A percentile compares a stretch with the other conserved stretches of the same genome.
These are phyloP conservation scores for Elsinoe necatrix DNA, from an alignment of 2,329 filamentous ascomycete genomes.

Conservation along the genomic window DNA sequence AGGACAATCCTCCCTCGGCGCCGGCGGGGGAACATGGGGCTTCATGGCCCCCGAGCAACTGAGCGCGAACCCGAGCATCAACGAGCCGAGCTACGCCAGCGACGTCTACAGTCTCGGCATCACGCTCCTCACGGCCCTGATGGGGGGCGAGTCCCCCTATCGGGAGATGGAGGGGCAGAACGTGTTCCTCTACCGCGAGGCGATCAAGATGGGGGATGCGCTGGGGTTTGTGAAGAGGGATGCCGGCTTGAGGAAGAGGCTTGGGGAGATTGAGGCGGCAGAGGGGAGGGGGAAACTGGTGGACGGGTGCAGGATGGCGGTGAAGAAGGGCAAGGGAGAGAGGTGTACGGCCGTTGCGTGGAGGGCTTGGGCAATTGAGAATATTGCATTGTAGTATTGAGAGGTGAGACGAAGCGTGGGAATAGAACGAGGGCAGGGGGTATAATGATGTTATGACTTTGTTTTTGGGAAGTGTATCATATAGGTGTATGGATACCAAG, in stretches of 20 bases:
- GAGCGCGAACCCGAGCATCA: slow-evolving; percentile 23
- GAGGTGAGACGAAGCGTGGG: slow-evolving; percentile 23
- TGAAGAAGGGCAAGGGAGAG: slow-evolving; percentile 30
- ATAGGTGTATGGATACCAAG: background rate
- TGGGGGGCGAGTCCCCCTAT: slow-evolving; percentile 35
- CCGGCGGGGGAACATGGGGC: slow-evolving; percentile 41
- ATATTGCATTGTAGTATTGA: background rate
- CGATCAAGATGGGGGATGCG: slow-evolving; percentile 37
- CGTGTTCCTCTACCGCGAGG: slow-evolving; percentile 36
- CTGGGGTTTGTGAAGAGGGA: slow-evolving; percentile 34
- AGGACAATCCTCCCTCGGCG: slow-evolving; percentile 5
- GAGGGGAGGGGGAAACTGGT: slow-evolving; percentile 24
- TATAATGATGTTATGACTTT: slow-evolving; percentile 12
- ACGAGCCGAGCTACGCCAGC: slow-evolving; percentile 27
- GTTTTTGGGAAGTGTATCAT: background rate
- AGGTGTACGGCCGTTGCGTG: slow-evolving; percentile 25
- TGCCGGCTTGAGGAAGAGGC: slow-evolving; percentile 25
- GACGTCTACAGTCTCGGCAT: slow-evolving; percentile 41
- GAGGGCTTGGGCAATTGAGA: slow-evolving; percentile 24
- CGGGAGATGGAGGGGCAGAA: slow-evolving; percentile 32
- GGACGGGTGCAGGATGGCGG: slow-evolving; percentile 32
- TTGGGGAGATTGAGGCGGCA: slow-evolving; percentile 27
- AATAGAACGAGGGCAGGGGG: slow-evolving; percentile 12
- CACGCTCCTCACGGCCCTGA: slow-evolving; percentile 36
- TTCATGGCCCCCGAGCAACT: slow-evolving; percentile 33